Evolutionary conservation across 192 early-diverging fungal species (phyloP).

Genomic region (Mortierella hygrophila): DNA sequence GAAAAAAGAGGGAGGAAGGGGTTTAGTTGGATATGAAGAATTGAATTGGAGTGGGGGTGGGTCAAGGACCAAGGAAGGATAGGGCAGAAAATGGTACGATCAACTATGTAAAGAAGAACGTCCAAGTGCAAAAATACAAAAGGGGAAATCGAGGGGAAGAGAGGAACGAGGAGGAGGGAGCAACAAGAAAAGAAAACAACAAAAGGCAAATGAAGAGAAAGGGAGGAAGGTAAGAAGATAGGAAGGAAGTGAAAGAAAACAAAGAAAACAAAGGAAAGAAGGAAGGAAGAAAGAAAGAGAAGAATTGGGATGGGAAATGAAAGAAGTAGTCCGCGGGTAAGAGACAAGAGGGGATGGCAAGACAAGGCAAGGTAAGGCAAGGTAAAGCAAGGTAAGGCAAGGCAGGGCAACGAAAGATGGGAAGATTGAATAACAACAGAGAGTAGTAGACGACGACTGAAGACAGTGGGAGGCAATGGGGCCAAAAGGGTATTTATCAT

Average conservation of each 20-base stretch:
- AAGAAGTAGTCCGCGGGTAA: conserved; percentile 1
- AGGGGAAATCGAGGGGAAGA: conserved; percentile 15
- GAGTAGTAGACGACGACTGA: background rate
- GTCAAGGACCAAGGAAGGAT: conserved; percentile 1
- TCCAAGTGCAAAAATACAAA: conserved; percentile 10
- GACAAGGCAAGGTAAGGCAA: background rate
- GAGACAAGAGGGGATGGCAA: background rate
- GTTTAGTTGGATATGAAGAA: conserved; percentile 24
- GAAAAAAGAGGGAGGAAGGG: conserved; percentile 14
- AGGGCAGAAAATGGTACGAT: background rate
- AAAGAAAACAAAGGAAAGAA: background rate
- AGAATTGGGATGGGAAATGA: background rate
- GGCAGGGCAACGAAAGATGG: background rate
- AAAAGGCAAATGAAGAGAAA: conserved; percentile 14
- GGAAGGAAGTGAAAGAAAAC: background rate
- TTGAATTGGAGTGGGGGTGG: conserved; percentile 15
- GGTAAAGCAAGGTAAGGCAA: background rate
- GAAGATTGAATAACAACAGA: background rate
- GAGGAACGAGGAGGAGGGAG: conserved; percentile 6
- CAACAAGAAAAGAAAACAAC: conserved; percentile 9
- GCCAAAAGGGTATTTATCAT: conserved; percentile 4
- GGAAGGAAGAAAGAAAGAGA: background rate
- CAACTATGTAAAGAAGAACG: background rate
- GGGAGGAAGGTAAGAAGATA: conserved; percentile 22
- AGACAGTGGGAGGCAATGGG: background rate